Evolutionary conservation across 331 rosid genomes (phyloP).

Genomic region (Phaseolus coccineus): DNA sequence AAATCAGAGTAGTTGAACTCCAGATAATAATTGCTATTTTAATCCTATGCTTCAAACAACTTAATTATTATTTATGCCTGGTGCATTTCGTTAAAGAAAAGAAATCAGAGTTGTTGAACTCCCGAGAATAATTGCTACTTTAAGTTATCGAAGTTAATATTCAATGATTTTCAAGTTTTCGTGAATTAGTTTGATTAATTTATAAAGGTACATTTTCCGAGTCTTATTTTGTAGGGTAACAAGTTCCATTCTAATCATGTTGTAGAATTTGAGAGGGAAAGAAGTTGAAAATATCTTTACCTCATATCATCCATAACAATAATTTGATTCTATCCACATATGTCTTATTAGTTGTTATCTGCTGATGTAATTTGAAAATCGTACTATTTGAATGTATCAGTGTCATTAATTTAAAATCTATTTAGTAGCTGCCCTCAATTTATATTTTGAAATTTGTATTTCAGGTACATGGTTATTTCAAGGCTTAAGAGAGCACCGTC

Average conservation of each 20-base stretch:
- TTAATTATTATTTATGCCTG: conserved; percentile 22
- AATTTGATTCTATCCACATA: conserved; percentile 32
- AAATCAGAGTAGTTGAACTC: conserved; percentile 2
- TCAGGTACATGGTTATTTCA: conserved; percentile 90
- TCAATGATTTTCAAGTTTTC: conserved; percentile 5
- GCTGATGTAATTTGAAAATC: conserved; percentile 29
- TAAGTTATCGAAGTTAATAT: background rate
- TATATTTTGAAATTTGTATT: conserved; percentile 49
- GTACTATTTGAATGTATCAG: conserved; percentile 8
- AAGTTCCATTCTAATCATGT: background rate
- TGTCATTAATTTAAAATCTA: background rate
- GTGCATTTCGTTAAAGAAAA: conserved; percentile 24
- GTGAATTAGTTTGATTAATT: conserved; percentile 28
- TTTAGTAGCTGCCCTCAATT: conserved; percentile 34
- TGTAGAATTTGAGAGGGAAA: conserved; percentile 16
- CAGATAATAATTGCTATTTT: background rate
- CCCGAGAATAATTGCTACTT: background rate
- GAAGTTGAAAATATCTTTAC: conserved; percentile 12
- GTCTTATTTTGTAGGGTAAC: background rate
- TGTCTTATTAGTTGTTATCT: background rate
- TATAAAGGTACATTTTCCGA: background rate
- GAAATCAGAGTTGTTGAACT: background rate
- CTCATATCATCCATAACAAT: conserved; percentile 10
- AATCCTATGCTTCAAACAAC: conserved; percentile 24
- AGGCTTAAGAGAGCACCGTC: conserved; percentile 73